phyloP scores from a whole-genome alignment of 2,329 filamentous ascomycete species.

The Clonostachys byssicola region DNA sequence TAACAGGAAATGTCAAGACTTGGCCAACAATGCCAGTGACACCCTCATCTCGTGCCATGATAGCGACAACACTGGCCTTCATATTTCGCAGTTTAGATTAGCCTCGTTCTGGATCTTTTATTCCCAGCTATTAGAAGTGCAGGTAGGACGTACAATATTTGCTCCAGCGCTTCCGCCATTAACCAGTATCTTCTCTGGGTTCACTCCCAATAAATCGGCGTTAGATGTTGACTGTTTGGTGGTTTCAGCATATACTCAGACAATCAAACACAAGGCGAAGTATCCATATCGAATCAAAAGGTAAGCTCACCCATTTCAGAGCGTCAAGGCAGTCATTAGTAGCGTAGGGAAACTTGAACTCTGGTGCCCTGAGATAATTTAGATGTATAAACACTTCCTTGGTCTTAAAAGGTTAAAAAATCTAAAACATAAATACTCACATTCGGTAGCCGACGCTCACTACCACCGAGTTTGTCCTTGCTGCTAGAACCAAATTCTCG shows the following conservation, averaged over 20 bases:
- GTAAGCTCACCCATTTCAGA: slow-evolving; percentile 25
- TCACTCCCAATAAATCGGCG: slow-evolving; percentile 16
- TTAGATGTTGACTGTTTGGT: slow-evolving; percentile 18
- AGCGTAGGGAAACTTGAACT: slow-evolving; percentile 25
- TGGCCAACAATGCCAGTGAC: slow-evolving; percentile 24
- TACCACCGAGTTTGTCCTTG: slow-evolving; percentile 23
- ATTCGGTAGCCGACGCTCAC: slow-evolving; percentile 30
- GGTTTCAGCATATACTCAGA: too few relatives aligned
- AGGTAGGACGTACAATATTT: slow-evolving; percentile 17
- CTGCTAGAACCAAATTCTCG: slow-evolving; percentile 26
- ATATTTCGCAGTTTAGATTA: not conserved
- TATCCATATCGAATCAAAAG: not conserved
- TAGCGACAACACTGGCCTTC: slow-evolving; percentile 18
- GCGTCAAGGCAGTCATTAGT: slow-evolving; percentile 28
- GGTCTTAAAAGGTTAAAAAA: not conserved
- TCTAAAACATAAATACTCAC: slow-evolving; percentile 10
- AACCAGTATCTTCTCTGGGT: slow-evolving; percentile 26
- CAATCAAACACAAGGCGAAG: not conserved
- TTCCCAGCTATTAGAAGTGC: not conserved
- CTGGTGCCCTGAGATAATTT: slow-evolving; percentile 21
- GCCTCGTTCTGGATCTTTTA: not conserved
- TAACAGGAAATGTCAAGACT: slow-evolving; percentile 24
- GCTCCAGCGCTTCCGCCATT: slow-evolving; percentile 27
- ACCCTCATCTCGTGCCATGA: slow-evolving; percentile 20
- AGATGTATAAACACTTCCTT: not conserved